phyloP scores from a whole-genome alignment of 495 filamentous ascomycete species.

The Aspergillus heteromorphus region DNA sequence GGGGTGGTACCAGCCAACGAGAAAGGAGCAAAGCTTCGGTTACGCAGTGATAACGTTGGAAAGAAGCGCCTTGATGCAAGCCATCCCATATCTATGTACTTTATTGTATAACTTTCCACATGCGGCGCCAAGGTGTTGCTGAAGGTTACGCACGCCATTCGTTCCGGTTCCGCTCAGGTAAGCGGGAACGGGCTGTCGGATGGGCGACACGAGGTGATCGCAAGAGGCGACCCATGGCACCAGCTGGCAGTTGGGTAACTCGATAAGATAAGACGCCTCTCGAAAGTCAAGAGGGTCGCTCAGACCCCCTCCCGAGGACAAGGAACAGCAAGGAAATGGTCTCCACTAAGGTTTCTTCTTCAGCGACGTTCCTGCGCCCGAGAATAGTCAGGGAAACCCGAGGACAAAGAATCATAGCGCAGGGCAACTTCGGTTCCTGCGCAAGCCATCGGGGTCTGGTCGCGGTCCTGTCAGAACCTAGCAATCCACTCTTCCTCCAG shows the following conservation, averaged over 20 bases:
- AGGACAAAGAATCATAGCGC: slow-evolving; percentile 12
- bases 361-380: slow-evolving; percentile 6
- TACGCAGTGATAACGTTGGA: not conserved
- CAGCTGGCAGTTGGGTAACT: not conserved
- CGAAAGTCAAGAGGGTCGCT: not conserved
- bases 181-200: not conserved
- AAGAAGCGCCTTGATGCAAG: not conserved
- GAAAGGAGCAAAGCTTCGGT: not conserved
- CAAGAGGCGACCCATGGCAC: not conserved
- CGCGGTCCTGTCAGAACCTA: slow-evolving; percentile 1
- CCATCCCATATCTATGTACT: too few species aligned
- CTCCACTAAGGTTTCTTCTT: slow-evolving; percentile 5
- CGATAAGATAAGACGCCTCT: slow-evolving; percentile 4
- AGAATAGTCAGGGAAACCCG: not conserved
- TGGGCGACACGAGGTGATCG: not conserved
- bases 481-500: slow-evolving; percentile 6
- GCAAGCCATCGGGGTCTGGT: slow-evolving; percentile 10
- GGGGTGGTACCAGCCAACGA: not conserved
- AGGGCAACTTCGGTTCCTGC: slow-evolving; percentile 21
- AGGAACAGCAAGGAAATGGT: slow-evolving; percentile 6
- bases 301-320: not conserved
- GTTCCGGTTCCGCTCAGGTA: not conserved
- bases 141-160: not conserved
- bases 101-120: not conserved
- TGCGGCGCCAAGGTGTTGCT: not conserved